Conservation (phyloP, 495 filamentous ascomycete genomes). For the Parathielavia hyrcaniae region DNA sequence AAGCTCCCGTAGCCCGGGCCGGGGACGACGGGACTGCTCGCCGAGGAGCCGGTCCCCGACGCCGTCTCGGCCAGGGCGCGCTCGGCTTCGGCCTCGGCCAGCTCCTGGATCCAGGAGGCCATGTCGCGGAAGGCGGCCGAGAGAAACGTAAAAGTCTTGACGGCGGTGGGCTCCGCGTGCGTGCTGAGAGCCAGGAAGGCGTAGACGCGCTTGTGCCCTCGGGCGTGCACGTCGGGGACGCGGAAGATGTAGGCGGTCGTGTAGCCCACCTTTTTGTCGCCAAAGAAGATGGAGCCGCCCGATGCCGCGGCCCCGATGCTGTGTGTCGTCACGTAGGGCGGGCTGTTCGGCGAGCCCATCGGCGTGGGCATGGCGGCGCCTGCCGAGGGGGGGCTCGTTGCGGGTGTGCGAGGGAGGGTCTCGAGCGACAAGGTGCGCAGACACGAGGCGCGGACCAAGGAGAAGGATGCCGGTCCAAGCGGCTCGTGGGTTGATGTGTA, state of each 20-base stretch:
- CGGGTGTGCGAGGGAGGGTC: conserved; percentile 62
- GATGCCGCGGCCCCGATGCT: conserved; percentile 38
- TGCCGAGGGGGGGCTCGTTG: conserved; percentile 26
- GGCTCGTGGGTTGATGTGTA: conserved; percentile 83
- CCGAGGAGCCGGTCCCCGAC: conserved; percentile 28
- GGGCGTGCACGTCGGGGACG: conserved; percentile 79
- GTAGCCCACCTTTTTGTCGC: conserved; percentile 73
- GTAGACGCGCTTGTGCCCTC: conserved; percentile 79
- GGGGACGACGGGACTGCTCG: conserved; percentile 28
- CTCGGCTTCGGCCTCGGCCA: conserved; percentile 56
- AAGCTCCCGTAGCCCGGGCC: conserved; percentile 30
- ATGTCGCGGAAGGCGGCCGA: conserved; percentile 70
- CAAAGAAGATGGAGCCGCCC: conserved; percentile 77
- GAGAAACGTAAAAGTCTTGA: conserved; percentile 67
- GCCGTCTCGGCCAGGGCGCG: conserved; percentile 37
- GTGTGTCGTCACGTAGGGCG: conserved; percentile 49
- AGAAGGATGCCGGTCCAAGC: conserved; percentile 66
- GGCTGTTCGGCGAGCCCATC: conserved; percentile 30
- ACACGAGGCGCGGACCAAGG: conserved; percentile 75
- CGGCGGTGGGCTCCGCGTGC: conserved; percentile 65
- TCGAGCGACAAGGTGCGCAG: conserved; percentile 84
- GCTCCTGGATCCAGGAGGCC: conserved; percentile 60
- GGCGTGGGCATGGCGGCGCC: conserved; percentile 34
- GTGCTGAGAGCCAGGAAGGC: conserved; percentile 74
- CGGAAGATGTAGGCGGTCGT: conserved; percentile 92